phyloP scores from a whole-genome alignment of 495 filamentous ascomycete genomes.

The Penicillium ochrochloron region DNA sequence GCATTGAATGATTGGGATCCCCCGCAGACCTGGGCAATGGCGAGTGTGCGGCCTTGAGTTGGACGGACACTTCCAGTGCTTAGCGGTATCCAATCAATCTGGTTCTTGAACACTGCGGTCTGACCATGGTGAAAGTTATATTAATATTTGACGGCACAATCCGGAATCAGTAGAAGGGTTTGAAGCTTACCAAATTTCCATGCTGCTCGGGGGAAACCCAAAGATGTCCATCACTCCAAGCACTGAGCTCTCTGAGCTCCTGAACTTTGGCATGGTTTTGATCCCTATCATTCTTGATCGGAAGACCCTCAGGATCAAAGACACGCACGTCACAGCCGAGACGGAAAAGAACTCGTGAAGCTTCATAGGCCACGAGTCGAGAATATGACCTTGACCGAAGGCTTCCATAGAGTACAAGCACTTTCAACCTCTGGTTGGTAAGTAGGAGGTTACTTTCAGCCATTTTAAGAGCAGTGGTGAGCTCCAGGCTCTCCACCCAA shows the following conservation, averaged over 20 bases:
- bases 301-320: conserved; percentile 63
- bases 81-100: conserved; percentile 77
- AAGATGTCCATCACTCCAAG: conserved; percentile 72
- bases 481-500: conserved; percentile 62
- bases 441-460: conserved; percentile 48
- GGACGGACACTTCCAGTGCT: conserved; percentile 65
- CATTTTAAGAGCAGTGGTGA: conserved; percentile 58
- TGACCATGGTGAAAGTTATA: conserved; percentile 18
- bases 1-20: conserved; percentile 76
- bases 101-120: conserved; percentile 76
- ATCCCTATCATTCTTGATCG: conserved; percentile 66
- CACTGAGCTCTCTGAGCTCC: conserved; percentile 65
- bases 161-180: not conserved
- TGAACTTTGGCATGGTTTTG: conserved; percentile 65
- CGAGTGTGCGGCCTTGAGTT: conserved; percentile 70
- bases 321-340: conserved; percentile 72
- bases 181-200: conserved; percentile 59
- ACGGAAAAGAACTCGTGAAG: conserved; percentile 63
- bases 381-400: conserved; percentile 66
- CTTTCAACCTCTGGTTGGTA: conserved; percentile 55
- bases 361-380: conserved; percentile 63
- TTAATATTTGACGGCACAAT: not conserved
- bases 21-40: conserved; percentile 67
- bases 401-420: conserved; percentile 69
- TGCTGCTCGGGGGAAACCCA: conserved; percentile 76